phyloP scores from a whole-genome alignment of 139 green algal species.

The Chlamydomonas sp. region DNA sequence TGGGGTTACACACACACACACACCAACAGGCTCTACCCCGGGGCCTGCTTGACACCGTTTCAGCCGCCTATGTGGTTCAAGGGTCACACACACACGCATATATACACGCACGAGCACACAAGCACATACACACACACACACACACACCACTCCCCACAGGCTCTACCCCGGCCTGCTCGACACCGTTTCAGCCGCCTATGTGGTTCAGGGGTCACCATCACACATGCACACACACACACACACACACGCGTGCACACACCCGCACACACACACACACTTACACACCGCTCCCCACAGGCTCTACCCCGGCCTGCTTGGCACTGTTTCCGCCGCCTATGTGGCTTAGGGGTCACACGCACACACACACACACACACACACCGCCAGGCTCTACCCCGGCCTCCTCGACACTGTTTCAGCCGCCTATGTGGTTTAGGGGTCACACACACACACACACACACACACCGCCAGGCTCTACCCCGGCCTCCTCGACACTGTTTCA shows the following conservation, averaged over 20 bases:
- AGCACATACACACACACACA: too few species aligned
- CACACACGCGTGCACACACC: not conserved
- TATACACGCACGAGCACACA: too few species aligned
- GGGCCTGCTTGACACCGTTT: not conserved
- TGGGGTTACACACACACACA: too few species aligned
- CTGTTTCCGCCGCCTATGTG: not conserved
- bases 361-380: not conserved
- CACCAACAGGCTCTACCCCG: too few species aligned
- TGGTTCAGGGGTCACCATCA: not conserved
- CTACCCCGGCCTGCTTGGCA: not conserved
- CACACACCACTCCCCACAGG: not conserved
- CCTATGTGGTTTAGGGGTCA: not conserved
- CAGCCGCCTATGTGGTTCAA: not conserved
- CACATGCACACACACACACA: not conserved
- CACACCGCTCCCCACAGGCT: not conserved
- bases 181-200: not conserved
- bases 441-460: not conserved
- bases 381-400: not conserved
- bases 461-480: conserved; percentile 39
- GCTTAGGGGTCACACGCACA: not conserved
- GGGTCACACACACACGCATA: too few species aligned
- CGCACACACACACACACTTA: not conserved
- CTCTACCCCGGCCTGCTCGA: not conserved
- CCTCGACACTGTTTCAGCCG: not conserved
- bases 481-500: conserved; percentile 38